Evolutionary conservation across 305 asterid genomes (phyloP), one percentile per base, ranked within the genome.

Genomic region (Fraxinus latifolia): DNA sequence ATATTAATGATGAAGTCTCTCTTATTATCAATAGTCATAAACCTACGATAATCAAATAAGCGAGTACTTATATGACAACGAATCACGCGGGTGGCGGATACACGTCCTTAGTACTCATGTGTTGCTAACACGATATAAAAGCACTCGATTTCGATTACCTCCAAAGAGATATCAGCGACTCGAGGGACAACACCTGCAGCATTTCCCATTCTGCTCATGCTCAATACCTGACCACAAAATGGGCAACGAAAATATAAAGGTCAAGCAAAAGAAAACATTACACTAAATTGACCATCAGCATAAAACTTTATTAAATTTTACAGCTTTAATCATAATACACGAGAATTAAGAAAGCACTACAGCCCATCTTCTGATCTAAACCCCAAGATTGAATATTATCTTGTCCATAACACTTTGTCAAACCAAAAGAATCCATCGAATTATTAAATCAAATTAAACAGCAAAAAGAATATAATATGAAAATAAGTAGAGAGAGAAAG

Each of bases 131-230:
- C 6, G 0, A 62, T 68, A 27, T 68, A 68, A 68, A 29, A 70
- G 7, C 32, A 70, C 29, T 14, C 3, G 34, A 70, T 70, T 70
- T 70, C 6, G 37, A 50, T 29, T 80, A 94, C 98, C 98, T 92
- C 92, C 8, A 96, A 87, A 58, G 97, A 92, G 83, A 84, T 88
- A 87, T 88, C 95, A 85, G 95, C 91, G 58, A 89, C 91, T 15
- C 81, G 87, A 33, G 97, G 95, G 36, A 94, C 89, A 85, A 87
- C 93, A 83, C 96, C 91, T 76, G 91, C 90, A 79, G 97, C 97
- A 89, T 95, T 95, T 5, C 98, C 98, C 86, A 94, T 87, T 86
- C 98, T 92, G 83, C 98, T 94, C 97, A 94, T 88, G 85, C 98
- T 94, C 19, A 94, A 89, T 82, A 94, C 98, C 98, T 94, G 90